Conservation (phyloP, 2,329 filamentous ascomycete species). For the Teratosphaeriaceae sp. region DNA sequence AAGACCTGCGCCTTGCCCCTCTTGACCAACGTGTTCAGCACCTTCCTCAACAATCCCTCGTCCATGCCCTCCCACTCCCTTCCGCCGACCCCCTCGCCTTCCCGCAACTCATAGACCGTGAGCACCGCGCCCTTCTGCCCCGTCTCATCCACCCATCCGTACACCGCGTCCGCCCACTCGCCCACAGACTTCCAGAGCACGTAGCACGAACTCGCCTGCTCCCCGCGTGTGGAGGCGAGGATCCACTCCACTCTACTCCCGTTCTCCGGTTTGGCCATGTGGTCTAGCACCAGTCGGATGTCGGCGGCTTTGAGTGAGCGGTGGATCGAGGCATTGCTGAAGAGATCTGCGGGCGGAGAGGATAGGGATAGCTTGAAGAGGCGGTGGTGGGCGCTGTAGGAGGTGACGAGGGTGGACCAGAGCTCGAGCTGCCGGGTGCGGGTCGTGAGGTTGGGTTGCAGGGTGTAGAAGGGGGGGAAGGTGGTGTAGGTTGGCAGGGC, state of each 20-base stretch:
- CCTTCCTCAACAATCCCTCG: conserved; percentile 68
- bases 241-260: conserved; percentile 58
- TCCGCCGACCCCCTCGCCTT: conserved; percentile 71
- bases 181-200: conserved; percentile 82
- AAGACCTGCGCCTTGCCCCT: conserved; percentile 90
- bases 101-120: conserved; percentile 83
- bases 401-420: conserved; percentile 79
- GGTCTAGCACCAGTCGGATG: conserved; percentile 48
- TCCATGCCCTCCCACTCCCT: conserved; percentile 54
- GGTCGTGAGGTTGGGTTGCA: conserved; percentile 67
- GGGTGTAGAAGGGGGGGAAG: conserved; percentile 83
- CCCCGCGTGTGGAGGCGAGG: conserved; percentile 20
- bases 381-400: conserved; percentile 73
- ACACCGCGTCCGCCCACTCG: conserved; percentile 79
- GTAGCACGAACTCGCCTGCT: conserved; percentile 51
- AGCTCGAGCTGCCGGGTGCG: conserved; percentile 70
- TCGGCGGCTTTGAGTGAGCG: conserved; percentile 47
- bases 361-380: conserved; percentile 68
- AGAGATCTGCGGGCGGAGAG: conserved; percentile 44
- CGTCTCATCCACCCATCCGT: conserved; percentile 75
- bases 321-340: conserved; percentile 41
- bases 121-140: conserved; percentile 83
- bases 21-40: conserved; percentile 76
- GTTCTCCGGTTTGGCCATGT: conserved; percentile 48
- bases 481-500: conserved; percentile 50